These are phyloP conservation scores for Lupinus albus DNA, from an alignment of 306 rosid genomes.

Conservation along the genomic window DNA sequence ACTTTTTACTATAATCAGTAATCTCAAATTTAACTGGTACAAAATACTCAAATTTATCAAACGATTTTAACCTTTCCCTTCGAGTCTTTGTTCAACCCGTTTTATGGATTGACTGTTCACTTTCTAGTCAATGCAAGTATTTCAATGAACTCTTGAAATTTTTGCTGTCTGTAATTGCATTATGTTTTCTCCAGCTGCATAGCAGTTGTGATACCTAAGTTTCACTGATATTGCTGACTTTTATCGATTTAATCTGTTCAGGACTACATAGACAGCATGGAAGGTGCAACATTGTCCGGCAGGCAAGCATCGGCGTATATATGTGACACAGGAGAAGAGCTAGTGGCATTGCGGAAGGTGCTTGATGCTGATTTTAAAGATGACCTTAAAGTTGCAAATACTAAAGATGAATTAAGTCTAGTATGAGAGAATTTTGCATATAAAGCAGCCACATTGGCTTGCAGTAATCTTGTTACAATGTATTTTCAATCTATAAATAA, in stretches of 20 bases:
- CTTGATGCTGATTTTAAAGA: constrained; percentile 52
- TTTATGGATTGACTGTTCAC: neutral
- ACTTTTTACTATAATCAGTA: neutral
- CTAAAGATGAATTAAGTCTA: constrained; percentile 73
- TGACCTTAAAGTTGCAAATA: constrained; percentile 41
- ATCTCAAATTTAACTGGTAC: constrained; percentile 2
- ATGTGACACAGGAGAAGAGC: constrained; percentile 80
- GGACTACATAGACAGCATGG: constrained; percentile 99
- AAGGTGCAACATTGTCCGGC: constrained; percentile 97
- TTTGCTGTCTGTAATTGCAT: neutral
- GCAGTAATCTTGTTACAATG: constrained; percentile 17
- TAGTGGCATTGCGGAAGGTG: constrained; percentile 72
- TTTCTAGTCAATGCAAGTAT: neutral
- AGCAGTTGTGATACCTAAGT: constrained; percentile 24
- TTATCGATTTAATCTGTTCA: constrained; percentile 39
- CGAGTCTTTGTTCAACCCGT: constrained; percentile 4
- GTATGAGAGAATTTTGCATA: constrained; percentile 48
- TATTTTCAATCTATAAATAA: constrained; percentile 25
- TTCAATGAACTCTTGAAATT: neutral
- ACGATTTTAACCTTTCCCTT: neutral
- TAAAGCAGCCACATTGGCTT: constrained; percentile 3
- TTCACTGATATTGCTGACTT: constrained; percentile 31
- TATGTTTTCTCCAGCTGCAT: constrained; percentile 21
- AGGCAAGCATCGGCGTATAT: constrained; percentile 87
- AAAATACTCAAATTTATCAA: neutral